A percentile compares a stretch with the other conserved stretches of the same genome.
Conservation (phyloP, 176 grass and related monocot genomes). For the Guadua angustifolia region DNA sequence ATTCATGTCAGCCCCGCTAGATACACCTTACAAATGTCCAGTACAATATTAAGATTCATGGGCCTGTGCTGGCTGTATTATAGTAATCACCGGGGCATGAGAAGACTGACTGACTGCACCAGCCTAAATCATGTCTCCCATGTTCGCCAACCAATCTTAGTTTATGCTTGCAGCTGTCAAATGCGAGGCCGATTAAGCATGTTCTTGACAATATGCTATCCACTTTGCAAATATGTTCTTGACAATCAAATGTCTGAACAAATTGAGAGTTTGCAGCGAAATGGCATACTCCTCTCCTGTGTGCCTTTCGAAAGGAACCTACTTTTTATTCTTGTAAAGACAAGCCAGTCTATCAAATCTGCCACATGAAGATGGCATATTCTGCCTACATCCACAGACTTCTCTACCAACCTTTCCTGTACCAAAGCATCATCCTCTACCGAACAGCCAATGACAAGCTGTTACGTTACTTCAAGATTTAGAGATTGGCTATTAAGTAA, state of each 20-base stretch:
- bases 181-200: constrained; percentile 45
- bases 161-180: constrained; percentile 42
- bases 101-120: constrained; percentile 33
- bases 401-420: constrained; percentile 33
- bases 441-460: constrained; percentile 39
- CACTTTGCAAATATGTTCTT: constrained; percentile 23
- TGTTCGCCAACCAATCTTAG: constrained; percentile 48
- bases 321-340: constrained; percentile 23
- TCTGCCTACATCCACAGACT: constrained; percentile 41
- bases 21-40: constrained; percentile 18
- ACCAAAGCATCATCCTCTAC: constrained; percentile 34
- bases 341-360: background rate
- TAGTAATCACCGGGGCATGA: constrained; percentile 24
- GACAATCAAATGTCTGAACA: background rate
- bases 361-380: constrained; percentile 45
- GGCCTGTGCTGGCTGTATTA: constrained; percentile 38
- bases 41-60: constrained; percentile 9
- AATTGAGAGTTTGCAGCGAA: background rate
- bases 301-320: constrained; percentile 37
- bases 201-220: constrained; percentile 9
- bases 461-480: constrained; percentile 45
- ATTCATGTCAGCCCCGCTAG: constrained; percentile 21
- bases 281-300: constrained; percentile 37
- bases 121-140: constrained; percentile 57
- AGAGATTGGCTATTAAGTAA: constrained; percentile 10